These are phyloP conservation scores for Vitis cinerea DNA, from an alignment of 164 flowering plant species.

Conservation along the genomic window DNA sequence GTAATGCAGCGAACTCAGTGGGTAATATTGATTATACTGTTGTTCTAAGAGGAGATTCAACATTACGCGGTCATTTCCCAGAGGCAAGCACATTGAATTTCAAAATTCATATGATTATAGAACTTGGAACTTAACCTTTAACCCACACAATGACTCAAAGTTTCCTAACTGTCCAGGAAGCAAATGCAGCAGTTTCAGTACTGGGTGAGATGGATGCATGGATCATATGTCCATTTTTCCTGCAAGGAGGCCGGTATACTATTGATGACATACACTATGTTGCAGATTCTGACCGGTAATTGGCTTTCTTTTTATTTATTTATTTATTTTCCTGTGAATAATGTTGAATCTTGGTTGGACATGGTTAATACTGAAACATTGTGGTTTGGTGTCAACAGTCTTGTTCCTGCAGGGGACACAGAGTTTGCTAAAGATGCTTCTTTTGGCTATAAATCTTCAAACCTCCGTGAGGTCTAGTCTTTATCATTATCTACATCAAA, in stretches of 20 bases:
- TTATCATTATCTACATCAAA: not conserved
- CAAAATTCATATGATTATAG: not conserved
- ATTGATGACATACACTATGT: slow-evolving; percentile 89
- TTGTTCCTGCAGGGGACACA: slow-evolving; percentile 96
- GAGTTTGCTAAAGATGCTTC: slow-evolving; percentile 98
- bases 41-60: slow-evolving; percentile 97
- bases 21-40: slow-evolving; percentile 66
- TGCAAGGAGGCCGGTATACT: slow-evolving; percentile 98
- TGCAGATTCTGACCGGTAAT: slow-evolving; percentile 79
- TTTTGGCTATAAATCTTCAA: slow-evolving; percentile 90
- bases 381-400: slow-evolving; percentile 41
- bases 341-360: slow-evolving; percentile 3
- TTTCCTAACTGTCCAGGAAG: slow-evolving; percentile 53
- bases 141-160: not conserved
- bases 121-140: not conserved
- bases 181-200: slow-evolving; percentile 91
- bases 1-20: slow-evolving; percentile 61
- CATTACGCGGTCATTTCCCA: slow-evolving; percentile 97
- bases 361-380: slow-evolving; percentile 1
- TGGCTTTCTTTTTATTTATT: not conserved
- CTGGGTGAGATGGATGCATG: slow-evolving; percentile 96
- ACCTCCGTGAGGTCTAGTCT: slow-evolving; percentile 73
- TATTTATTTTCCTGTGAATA: not conserved
- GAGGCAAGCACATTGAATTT: slow-evolving; percentile 59
- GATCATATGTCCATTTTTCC: slow-evolving; percentile 98